These are phyloP conservation scores for Zalaria sp. DNA, from an alignment of 2,329 filamentous ascomycete species.

Conservation along the genomic window DNA sequence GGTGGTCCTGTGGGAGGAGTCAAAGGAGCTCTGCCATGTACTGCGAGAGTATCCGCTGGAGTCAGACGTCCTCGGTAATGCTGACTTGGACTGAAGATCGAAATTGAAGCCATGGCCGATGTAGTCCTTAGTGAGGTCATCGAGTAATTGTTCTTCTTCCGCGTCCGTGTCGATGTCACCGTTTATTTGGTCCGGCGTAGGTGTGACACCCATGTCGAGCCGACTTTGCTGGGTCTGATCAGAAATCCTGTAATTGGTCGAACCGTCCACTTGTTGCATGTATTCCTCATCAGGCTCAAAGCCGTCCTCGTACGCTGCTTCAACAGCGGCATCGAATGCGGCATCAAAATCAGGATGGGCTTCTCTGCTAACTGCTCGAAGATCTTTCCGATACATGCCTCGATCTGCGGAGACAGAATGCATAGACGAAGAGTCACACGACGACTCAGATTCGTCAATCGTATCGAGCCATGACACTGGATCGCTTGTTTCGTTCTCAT, in stretches of 20 bases:
- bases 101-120: slow-evolving; percentile 65
- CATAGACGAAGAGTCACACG: slow-evolving; percentile 52
- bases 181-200: slow-evolving; percentile 5
- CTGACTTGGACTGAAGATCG: slow-evolving; percentile 51
- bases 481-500: slow-evolving; percentile 1
- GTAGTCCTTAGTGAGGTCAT: slow-evolving; percentile 78
- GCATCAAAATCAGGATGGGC: slow-evolving; percentile 89
- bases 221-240: background rate
- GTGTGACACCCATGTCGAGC: background rate
- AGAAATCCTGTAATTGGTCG: background rate
- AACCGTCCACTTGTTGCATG: background rate
- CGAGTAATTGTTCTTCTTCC: slow-evolving; percentile 44
- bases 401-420: slow-evolving; percentile 67
- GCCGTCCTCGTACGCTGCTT: slow-evolving; percentile 88
- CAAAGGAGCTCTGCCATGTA: slow-evolving; percentile 63
- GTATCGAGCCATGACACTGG: slow-evolving; percentile 32
- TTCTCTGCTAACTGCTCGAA: slow-evolving; percentile 52
- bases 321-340: slow-evolving; percentile 85
- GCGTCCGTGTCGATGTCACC: slow-evolving; percentile 24
- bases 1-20: slow-evolving; percentile 57
- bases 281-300: slow-evolving; percentile 51
- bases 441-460: slow-evolving; percentile 74
- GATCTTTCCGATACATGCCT: slow-evolving; percentile 53
- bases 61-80: slow-evolving; percentile 63
- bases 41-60: slow-evolving; percentile 65